Percentiles rank a stretch among this genome's conserved stretches.
Evolutionary conservation across 2,329 filamentous ascomycete species (phyloP).

Genomic region (Trichoderma breve): DNA sequence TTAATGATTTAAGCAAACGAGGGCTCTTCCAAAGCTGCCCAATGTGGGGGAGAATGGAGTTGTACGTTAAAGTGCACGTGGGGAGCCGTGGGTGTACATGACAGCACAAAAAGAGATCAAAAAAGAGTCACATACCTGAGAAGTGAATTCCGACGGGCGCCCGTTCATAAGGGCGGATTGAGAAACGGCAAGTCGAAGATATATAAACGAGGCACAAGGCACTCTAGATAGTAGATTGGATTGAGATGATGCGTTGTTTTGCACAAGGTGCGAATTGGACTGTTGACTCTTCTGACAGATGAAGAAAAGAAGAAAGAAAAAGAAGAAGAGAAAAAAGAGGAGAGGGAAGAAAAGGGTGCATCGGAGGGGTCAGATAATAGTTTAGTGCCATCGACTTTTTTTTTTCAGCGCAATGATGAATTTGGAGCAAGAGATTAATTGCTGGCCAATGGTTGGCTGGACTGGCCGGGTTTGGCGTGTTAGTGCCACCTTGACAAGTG

Average conservation of each 20-base stretch:
- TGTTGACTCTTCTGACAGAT: constrained; percentile 18
- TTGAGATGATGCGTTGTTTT: neutral
- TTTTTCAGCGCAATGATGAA: neutral
- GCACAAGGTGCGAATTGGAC: constrained; percentile 5
- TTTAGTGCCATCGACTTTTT: constrained; percentile 7
- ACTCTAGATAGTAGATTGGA: constrained; percentile 13
- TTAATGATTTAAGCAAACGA: neutral
- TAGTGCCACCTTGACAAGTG: neutral
- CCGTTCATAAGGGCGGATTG: constrained; percentile 78
- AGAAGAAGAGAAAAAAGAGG: constrained; percentile 8
- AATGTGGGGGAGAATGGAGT: neutral
- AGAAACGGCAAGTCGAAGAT: constrained; percentile 27
- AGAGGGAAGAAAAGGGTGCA: constrained; percentile 21
- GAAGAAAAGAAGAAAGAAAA: neutral
- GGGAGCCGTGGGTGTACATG: neutral
- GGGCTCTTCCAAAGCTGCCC: neutral
- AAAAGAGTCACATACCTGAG: constrained; percentile 60
- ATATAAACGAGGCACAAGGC: constrained; percentile 21
- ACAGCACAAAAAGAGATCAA: neutral
- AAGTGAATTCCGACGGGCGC: constrained; percentile 81
- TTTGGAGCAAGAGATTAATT: constrained; percentile 6
- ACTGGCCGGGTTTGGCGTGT: neutral
- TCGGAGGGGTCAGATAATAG: constrained; percentile 1
- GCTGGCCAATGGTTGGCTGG: constrained; percentile 9
- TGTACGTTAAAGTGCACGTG: neutral